Conservation (phyloP, 345 rosid species). For the Diplotaxis tenuifolia region DNA sequence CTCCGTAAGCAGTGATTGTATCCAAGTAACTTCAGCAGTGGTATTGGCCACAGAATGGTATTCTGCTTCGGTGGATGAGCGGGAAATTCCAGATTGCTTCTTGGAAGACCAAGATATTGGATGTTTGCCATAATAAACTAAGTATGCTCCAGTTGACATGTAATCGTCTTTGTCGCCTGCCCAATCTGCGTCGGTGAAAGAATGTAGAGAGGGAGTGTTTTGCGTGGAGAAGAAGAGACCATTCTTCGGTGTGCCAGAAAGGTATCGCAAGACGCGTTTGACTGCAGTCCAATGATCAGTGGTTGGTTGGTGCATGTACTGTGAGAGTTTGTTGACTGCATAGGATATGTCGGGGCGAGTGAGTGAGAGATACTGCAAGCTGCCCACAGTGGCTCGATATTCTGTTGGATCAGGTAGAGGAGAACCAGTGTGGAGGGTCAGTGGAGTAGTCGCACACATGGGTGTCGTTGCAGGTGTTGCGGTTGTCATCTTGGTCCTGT, state of each 20-base stretch:
- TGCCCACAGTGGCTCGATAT: neutral
- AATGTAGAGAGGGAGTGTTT: neutral
- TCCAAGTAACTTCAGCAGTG: neutral
- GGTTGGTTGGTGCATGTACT: neutral
- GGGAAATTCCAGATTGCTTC: neutral
- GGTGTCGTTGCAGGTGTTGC: neutral
- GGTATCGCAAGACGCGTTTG: neutral
- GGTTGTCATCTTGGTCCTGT: neutral
- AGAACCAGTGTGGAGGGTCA: neutral
- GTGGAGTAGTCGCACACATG: neutral
- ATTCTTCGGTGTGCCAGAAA: neutral
- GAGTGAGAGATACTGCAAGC: neutral
- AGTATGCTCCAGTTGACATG: neutral
- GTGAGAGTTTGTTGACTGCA: neutral
- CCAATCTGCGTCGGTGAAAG: neutral
- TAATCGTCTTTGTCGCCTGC: neutral
- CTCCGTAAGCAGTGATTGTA: neutral
- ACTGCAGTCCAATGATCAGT: neutral
- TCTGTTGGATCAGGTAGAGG: neutral
- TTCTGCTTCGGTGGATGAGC: neutral
- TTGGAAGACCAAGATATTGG: neutral
- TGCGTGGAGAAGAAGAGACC: neutral
- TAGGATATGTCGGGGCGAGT: neutral
- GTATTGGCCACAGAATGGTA: neutral
- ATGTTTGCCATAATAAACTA: neutral